phyloP scores from a whole-genome alignment of 148 eudicot species.

The Heliamphora exappendiculata region DNA sequence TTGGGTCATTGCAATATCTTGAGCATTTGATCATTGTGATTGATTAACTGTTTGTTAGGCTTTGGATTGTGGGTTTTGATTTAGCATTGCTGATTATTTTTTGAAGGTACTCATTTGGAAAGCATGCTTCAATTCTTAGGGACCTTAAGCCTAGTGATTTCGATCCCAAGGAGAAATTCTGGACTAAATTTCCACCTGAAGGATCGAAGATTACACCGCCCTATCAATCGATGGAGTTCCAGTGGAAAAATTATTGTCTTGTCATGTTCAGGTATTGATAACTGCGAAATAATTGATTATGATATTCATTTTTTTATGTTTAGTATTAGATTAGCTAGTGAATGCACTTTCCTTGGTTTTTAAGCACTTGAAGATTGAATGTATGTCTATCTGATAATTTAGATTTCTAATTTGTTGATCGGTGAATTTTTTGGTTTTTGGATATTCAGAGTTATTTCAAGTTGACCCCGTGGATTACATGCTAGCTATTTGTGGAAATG shows the following conservation, averaged over 20 bases:
- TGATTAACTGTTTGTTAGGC: background rate
- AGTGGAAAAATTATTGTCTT: constrained; percentile 97
- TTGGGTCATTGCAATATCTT: no score
- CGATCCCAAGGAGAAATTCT: constrained; percentile 85
- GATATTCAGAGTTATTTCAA: constrained; percentile 70
- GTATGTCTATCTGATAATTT: background rate
- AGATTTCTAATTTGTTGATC: background rate
- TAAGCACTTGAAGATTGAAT: background rate
- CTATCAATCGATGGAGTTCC: constrained; percentile 74
- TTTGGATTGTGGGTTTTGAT: background rate
- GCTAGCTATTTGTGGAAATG: constrained; percentile 80
- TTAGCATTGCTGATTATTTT: background rate
- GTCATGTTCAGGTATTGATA: constrained; percentile 71
- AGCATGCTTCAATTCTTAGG: constrained; percentile 56
- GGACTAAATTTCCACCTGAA: constrained; percentile 90
- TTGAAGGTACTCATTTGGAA: constrained; percentile 70
- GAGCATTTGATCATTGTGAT: background rate
- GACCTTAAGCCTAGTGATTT: constrained; percentile 69
- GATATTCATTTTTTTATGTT: no score
- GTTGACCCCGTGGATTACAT: constrained; percentile 92
- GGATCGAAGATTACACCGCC: constrained; percentile 84
- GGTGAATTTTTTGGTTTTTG: constrained; percentile 26
- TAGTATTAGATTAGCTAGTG: no score
- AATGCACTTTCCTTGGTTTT: background rate
- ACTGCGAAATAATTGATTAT: background rate